Evolutionary conservation across 1,139 yeast species (phyloP).

Genomic region (Pichia terricola): DNA sequence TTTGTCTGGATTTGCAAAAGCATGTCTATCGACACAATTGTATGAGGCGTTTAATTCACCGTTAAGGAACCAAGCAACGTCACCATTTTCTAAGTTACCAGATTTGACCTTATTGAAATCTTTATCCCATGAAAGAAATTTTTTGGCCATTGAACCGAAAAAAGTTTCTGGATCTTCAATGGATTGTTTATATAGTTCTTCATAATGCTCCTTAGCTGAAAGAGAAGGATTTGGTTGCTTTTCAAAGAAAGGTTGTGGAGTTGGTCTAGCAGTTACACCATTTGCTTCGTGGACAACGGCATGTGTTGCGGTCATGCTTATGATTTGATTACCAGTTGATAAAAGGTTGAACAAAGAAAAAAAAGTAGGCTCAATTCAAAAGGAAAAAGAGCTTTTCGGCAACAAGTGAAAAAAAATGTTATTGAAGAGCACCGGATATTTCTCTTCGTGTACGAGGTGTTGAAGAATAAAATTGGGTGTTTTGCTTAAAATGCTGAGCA

Average conservation of each 20-base stretch:
- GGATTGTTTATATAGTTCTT: slow-evolving; percentile 64
- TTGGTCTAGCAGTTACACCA: slow-evolving; percentile 47
- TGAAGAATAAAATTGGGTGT: too few relatives aligned
- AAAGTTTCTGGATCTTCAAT: slow-evolving; percentile 74
- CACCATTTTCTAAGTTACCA: slow-evolving; percentile 69
- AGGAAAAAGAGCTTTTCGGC: not conserved
- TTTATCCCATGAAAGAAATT: slow-evolving; percentile 74
- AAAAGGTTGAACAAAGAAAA: not conserved
- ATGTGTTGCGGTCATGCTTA: slow-evolving; percentile 14
- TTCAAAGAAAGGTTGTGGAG: slow-evolving; percentile 68
- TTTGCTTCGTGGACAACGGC: slow-evolving; percentile 76
- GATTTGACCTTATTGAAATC: slow-evolving; percentile 66
- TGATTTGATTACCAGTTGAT: not conserved
- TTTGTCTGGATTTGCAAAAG: slow-evolving; percentile 77
- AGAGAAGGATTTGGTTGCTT: slow-evolving; percentile 49
- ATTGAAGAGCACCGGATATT: not conserved
- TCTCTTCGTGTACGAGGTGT: too few relatives aligned
- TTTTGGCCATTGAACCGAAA: slow-evolving; percentile 76
- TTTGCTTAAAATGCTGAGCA: too few relatives aligned
- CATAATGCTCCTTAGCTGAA: slow-evolving; percentile 52
- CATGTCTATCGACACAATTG: slow-evolving; percentile 96
- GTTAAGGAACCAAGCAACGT: slow-evolving; percentile 85
- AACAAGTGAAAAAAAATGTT: not conserved
- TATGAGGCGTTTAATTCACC: slow-evolving; percentile 91
- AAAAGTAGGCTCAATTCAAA: not conserved